A percentile compares a stretch with the other conserved stretches of the same genome.
phyloP scores from a whole-genome alignment of 108 stramenopile genomes.

The Skeletonema menzelii region DNA sequence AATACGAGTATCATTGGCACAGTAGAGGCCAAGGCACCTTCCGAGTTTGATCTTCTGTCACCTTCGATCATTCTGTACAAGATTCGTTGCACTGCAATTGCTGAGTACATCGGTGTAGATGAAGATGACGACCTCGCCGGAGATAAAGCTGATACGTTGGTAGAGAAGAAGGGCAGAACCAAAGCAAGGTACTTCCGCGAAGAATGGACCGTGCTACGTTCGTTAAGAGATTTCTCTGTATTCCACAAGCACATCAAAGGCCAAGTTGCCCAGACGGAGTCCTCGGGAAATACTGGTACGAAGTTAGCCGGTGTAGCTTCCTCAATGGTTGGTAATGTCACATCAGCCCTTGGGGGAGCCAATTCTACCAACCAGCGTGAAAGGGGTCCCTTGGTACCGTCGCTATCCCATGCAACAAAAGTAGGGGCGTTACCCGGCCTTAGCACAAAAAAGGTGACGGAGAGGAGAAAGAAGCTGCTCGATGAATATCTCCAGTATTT shows the following conservation, averaged over 20 bases:
- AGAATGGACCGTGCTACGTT: constrained; percentile 80
- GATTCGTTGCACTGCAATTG: constrained; percentile 67
- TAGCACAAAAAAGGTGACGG: constrained; percentile 61
- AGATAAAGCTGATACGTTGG: constrained; percentile 2
- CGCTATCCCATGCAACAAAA: constrained; percentile 71
- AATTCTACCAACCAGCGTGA: constrained; percentile 35
- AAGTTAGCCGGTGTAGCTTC: constrained; percentile 73
- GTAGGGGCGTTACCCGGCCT: constrained; percentile 63
- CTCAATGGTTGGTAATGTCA: constrained; percentile 43
- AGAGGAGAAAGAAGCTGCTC: constrained; percentile 67
- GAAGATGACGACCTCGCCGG: constrained; percentile 22
- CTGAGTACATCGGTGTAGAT: constrained; percentile 55
- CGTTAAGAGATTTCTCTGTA: constrained; percentile 78
- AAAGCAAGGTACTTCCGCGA: constrained; percentile 56
- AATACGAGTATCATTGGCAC: constrained; percentile 60
- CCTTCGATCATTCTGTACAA: constrained; percentile 59
- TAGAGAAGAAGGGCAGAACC: constrained; percentile 1
- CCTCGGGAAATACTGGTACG: constrained; percentile 68
- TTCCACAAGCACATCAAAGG: constrained; percentile 85
- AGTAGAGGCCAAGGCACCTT: constrained; percentile 64
- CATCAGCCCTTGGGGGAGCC: constrained; percentile 44
- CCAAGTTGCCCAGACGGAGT: constrained; percentile 64
- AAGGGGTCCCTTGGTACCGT: constrained; percentile 70
- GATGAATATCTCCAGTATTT: constrained; percentile 75
- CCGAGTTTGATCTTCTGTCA: constrained; percentile 40